Conservation (phyloP, 495 filamentous ascomycete genomes). For the Glutinoglossum americanum region DNA sequence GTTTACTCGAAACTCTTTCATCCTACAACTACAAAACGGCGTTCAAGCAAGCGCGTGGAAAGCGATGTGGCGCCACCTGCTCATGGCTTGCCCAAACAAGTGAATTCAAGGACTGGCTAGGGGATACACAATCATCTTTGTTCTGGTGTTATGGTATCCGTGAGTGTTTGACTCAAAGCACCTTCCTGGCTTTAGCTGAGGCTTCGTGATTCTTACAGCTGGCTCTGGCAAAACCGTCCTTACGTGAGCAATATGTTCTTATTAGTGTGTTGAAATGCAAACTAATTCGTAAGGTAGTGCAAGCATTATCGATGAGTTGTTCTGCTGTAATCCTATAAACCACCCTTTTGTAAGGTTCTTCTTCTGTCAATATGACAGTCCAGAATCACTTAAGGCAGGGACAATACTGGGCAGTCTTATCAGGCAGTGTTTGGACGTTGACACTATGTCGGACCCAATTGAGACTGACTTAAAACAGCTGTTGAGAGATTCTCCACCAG, state of each 20-base stretch:
- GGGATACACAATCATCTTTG: not conserved
- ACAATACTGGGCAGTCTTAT: conserved; percentile 4
- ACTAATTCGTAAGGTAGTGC: not conserved
- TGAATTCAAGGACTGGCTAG: not conserved
- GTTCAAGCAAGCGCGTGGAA: not conserved
- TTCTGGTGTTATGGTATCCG: not conserved
- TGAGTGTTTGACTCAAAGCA: not conserved
- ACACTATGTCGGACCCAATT: conserved; percentile 1
- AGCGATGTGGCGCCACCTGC: not conserved
- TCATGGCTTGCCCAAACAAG: not conserved
- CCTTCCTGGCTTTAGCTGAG: not conserved
- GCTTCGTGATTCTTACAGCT: not conserved
- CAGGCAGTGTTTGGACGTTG: conserved; percentile 4
- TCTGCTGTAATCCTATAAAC: not conserved
- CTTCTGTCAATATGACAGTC: not conserved
- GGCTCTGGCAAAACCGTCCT: not conserved
- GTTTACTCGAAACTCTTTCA: not conserved
- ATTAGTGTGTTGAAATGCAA: not conserved
- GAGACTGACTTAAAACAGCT: conserved; percentile 3
- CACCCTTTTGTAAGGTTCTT: not conserved
- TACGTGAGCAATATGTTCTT: not conserved
- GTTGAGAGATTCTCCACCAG: not conserved
- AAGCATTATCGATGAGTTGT: not conserved
- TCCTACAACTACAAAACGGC: not conserved
- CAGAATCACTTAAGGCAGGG: conserved; percentile 3